phyloP scores from a whole-genome alignment of 2,329 filamentous ascomycete species.

The Colletotrichum scovillei region DNA sequence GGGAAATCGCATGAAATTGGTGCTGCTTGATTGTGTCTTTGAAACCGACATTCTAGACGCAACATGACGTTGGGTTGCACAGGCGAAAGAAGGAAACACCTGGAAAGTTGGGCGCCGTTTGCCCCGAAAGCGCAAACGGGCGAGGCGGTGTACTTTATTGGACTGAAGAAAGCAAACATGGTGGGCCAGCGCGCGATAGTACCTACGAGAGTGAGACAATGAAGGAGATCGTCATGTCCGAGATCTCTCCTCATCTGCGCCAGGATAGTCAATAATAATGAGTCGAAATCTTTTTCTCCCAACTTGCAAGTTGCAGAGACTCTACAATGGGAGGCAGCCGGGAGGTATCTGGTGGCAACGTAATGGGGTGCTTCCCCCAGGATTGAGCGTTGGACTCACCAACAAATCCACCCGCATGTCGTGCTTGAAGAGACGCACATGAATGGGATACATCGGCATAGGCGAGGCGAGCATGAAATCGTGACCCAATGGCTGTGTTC shows the following conservation, averaged over 20 bases:
- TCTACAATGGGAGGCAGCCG: neutral
- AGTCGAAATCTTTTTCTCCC: neutral
- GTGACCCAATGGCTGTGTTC: neutral
- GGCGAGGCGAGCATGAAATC: neutral
- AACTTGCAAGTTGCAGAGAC: neutral
- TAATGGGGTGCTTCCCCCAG: neutral
- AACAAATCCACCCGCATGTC: neutral
- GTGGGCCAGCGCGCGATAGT: neutral
- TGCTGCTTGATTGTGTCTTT: neutral
- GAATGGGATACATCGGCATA: neutral
- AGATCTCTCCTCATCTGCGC: neutral
- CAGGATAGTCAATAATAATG: neutral
- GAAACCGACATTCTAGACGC: neutral
- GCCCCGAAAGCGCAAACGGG: constrained; percentile 2
- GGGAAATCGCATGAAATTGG: neutral
- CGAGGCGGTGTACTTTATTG: constrained; percentile 18
- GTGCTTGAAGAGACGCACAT: neutral
- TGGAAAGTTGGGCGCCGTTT: neutral
- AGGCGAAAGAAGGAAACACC: neutral
- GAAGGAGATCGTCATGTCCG: constrained; percentile 9
- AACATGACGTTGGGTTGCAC: constrained; percentile 15
- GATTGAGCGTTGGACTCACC: neutral
- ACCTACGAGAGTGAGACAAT: neutral
- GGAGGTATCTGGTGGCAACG: neutral
- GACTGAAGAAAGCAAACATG: constrained; percentile 11